phyloP scores from a whole-genome alignment of 2,329 filamentous ascomycete species.

The Colletotrichum eleusines region DNA sequence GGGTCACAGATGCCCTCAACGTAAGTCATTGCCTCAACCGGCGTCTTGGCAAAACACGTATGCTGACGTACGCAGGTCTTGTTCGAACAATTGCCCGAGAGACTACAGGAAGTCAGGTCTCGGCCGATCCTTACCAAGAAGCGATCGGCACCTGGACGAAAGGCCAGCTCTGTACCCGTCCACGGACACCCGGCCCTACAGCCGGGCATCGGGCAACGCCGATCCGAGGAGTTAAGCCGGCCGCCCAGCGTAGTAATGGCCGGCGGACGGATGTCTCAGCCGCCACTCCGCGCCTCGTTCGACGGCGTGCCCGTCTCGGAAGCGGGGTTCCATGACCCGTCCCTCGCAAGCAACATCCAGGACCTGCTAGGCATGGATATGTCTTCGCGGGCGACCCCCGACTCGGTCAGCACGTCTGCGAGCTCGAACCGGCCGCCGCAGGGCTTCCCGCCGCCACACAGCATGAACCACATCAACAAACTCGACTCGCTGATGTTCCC shows the following conservation, averaged over 20 bases:
- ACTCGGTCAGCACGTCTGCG: constrained; percentile 57
- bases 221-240: constrained; percentile 52
- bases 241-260: constrained; percentile 46
- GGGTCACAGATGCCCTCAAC: constrained; percentile 82
- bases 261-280: constrained; percentile 42
- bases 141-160: constrained; percentile 64
- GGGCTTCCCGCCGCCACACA: constrained; percentile 47
- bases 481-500: constrained; percentile 86
- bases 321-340: constrained; percentile 51
- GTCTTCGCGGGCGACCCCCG: constrained; percentile 56
- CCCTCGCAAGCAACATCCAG: constrained; percentile 55
- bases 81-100: constrained; percentile 85
- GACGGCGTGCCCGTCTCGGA: constrained; percentile 51
- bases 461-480: constrained; percentile 69
- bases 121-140: constrained; percentile 63
- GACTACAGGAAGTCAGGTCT: constrained; percentile 66
- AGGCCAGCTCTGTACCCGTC: constrained; percentile 48
- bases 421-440: constrained; percentile 51
- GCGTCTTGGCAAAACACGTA: neutral
- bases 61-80: constrained; percentile 67
- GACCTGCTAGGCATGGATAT: constrained; percentile 62
- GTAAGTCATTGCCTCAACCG: constrained; percentile 61
- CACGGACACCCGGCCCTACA: constrained; percentile 48
- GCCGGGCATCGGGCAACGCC: constrained; percentile 50
- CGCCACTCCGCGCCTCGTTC: constrained; percentile 48